Evolutionary conservation across 1,284 basidiomycete genomes (phyloP), one percentile per base, ranked within the genome.

Genomic region (Heterobasidion occidentale): DNA sequence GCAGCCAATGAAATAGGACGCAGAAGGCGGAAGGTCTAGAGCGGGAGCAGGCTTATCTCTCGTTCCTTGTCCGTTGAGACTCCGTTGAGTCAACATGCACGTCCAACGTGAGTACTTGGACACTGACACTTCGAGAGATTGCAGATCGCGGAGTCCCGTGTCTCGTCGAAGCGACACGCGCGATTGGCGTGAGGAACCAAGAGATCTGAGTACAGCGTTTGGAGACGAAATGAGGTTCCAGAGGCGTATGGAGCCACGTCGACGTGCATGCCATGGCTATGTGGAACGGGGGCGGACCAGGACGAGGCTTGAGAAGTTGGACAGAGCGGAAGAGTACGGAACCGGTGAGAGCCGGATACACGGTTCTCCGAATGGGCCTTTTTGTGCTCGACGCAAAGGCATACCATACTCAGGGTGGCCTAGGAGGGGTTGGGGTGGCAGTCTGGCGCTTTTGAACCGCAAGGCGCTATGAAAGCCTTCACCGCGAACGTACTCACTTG

Each of bases 401-500:
- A 27, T 27, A 27, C 27, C 27, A 27, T 27, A 27, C 27, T 27
- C 27, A 6, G 27, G 27, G 27, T 27, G 27, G 27, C 27, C 27
- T 27, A 27, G 27, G 27, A 27, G 27, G 27, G 27, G 5, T 27
- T 27, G 27, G 27, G 27, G 27, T 27, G 27, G 27, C 4, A 27
- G 27, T 27, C 27, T 27, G 27, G 27, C 27, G 27, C 27, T 6
- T 27, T 27, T 27, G 27, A 27, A 27, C 27, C 27, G 27, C 27
- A 27, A 27, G 27, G 27, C 4, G 4, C 4, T 27, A 27, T 42
- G 38, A 42, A 42, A 42, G n/a, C 5, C 38, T 42, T 11, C 38
- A n/a, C 12, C 38, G 38, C 38, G 50, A 51, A 51, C 50, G n/a
- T 51, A 51, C 50, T 51, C 50, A 51, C 34, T 51, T 51, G 50